phyloP scores from a whole-genome alignment of 179 eudicot species.

The Silene coronaria region DNA sequence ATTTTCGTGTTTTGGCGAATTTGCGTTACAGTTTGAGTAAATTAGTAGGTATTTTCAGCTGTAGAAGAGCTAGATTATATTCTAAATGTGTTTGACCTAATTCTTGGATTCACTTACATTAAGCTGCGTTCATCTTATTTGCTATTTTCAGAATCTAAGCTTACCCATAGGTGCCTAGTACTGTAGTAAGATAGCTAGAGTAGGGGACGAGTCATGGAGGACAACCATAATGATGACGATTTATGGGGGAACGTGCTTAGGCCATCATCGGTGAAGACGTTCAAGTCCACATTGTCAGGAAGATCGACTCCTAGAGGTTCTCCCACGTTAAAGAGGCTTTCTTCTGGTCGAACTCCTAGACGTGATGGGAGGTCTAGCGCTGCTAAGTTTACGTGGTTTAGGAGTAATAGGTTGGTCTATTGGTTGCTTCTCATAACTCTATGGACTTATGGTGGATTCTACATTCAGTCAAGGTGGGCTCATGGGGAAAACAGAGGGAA shows the following conservation, averaged over 20 bases:
- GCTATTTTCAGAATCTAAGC: slow-evolving; percentile 18
- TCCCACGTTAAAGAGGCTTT: slow-evolving; percentile 63
- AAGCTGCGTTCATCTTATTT: background rate
- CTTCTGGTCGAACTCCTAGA: slow-evolving; percentile 67
- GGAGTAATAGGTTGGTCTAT: slow-evolving; percentile 63
- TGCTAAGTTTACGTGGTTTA: slow-evolving; percentile 48
- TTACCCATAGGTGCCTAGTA: slow-evolving; percentile 3
- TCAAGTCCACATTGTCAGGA: slow-evolving; percentile 76
- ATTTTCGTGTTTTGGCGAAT: background rate
- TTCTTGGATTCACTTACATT: background rate
- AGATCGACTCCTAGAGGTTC: slow-evolving; percentile 79
- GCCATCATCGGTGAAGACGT: slow-evolving; percentile 43
- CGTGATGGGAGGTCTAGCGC: slow-evolving; percentile 47
- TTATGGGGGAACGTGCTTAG: slow-evolving; percentile 34
- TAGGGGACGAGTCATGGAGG: slow-evolving; percentile 29
- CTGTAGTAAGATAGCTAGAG: background rate
- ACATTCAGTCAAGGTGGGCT: slow-evolving; percentile 96
- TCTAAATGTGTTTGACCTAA: slow-evolving; percentile 6
- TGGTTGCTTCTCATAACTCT: slow-evolving; percentile 95
- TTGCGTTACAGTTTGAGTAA: background rate
- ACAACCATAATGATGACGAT: slow-evolving; percentile 31
- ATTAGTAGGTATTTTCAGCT: background rate
- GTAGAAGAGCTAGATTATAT: background rate
- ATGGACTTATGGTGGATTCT: slow-evolving; percentile 93
- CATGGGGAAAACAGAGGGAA: slow-evolving; percentile 72